Conservation (phyloP, 805 yeast genomes). For the Yamadazyma olivae region DNA sequence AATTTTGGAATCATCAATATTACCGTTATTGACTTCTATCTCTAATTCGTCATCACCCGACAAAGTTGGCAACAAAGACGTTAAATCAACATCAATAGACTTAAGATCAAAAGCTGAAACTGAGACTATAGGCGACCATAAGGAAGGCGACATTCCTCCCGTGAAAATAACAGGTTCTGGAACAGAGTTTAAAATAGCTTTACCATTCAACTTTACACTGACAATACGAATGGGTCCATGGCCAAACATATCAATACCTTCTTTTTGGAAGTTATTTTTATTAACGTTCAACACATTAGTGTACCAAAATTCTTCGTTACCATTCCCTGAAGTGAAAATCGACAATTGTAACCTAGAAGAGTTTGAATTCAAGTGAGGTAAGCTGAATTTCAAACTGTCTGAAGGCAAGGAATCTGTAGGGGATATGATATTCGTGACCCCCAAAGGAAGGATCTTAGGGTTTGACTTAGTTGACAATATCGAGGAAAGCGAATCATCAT, state of each 20-base stretch:
- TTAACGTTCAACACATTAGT: slow-evolving; percentile 52
- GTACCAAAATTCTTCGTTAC: slow-evolving; percentile 84
- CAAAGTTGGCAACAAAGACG: slow-evolving; percentile 57
- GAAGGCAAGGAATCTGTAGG: slow-evolving; percentile 49
- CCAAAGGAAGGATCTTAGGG: slow-evolving; percentile 40
- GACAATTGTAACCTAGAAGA: slow-evolving; percentile 60
- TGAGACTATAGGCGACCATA: slow-evolving; percentile 82
- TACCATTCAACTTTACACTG: slow-evolving; percentile 58
- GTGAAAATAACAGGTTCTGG: slow-evolving; percentile 77
- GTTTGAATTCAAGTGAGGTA: slow-evolving; percentile 50
- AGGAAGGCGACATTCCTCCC: slow-evolving; percentile 76
- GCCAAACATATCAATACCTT: slow-evolving; percentile 40
- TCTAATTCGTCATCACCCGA: slow-evolving; percentile 19
- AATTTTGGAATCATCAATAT: slow-evolving; percentile 20
- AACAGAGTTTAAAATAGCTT: slow-evolving; percentile 55
- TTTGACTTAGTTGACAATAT: slow-evolving; percentile 29
- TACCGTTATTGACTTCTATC: slow-evolving; percentile 54
- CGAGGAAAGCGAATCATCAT: slow-evolving; percentile 1
- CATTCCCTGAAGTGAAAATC: slow-evolving; percentile 69
- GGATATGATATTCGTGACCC: slow-evolving; percentile 20
- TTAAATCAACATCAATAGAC: slow-evolving; percentile 65
- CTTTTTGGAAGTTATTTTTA: slow-evolving; percentile 20
- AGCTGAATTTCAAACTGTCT: slow-evolving; percentile 27
- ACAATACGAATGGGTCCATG: slow-evolving; percentile 73
- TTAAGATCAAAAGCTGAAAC: slow-evolving; percentile 71